phyloP scores from a whole-genome alignment of 2,329 filamentous ascomycete species.

The Penicillium verrucosum region DNA sequence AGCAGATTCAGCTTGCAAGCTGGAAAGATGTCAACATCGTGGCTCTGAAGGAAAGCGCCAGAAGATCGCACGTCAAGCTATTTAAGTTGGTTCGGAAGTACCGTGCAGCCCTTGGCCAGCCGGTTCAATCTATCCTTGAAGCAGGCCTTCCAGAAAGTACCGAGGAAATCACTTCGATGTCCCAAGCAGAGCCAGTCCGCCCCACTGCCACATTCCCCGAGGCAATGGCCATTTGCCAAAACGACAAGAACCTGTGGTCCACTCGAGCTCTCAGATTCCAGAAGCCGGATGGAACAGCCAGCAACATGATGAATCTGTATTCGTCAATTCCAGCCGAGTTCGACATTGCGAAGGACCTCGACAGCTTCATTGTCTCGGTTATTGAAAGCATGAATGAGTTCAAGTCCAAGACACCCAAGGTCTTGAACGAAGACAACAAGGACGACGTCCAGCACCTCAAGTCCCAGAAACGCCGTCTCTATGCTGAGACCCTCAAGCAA shows the following conservation, averaged over 20 bases:
- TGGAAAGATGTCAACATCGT: constrained; percentile 98
- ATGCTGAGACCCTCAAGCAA: constrained; percentile 80
- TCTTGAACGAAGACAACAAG: constrained; percentile 85
- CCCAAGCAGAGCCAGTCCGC: constrained; percentile 8
- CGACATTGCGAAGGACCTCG: constrained; percentile 58
- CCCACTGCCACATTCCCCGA: constrained; percentile 27
- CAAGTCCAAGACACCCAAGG: constrained; percentile 75
- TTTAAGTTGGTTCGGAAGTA: constrained; percentile 92
- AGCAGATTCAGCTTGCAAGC: constrained; percentile 87
- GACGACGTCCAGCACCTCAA: constrained; percentile 82
- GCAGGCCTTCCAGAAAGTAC: constrained; percentile 36
- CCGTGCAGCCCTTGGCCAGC: constrained; percentile 70
- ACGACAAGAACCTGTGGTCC: constrained; percentile 32
- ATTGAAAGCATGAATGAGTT: constrained; percentile 67
- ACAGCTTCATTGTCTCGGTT: constrained; percentile 67
- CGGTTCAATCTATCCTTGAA: constrained; percentile 60
- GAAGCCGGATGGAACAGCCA: constrained; percentile 66
- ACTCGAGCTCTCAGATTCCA: constrained; percentile 63
- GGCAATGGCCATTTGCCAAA: constrained; percentile 34
- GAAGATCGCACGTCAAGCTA: constrained; percentile 84
- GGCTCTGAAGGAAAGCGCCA: constrained; percentile 81
- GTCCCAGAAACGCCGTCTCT: constrained; percentile 81
- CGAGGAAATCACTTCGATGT: constrained; percentile 23
- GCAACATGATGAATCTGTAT: constrained; percentile 68
- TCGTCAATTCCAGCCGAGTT: constrained; percentile 52